A percentile compares a stretch with the other conserved stretches of the same genome.
Evolutionary conservation across 495 filamentous ascomycete species (phyloP).

Genomic region (Darksidea phi): DNA sequence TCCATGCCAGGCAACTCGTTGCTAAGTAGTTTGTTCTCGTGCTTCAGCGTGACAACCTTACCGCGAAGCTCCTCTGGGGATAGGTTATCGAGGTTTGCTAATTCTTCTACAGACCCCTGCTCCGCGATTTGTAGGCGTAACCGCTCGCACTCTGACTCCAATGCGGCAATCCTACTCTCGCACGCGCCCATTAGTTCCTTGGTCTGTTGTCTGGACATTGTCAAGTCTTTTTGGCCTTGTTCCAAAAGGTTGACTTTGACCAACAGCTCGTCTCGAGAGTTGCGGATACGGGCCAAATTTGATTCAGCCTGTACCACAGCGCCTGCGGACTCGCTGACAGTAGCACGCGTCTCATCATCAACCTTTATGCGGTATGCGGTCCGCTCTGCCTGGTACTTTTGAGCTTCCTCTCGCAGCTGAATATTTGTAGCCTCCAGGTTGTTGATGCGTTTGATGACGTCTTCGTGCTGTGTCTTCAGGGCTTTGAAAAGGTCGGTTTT

Average conservation of each 20-base stretch:
- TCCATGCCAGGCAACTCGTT: slow-evolving; percentile 85
- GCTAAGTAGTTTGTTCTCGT: slow-evolving; percentile 77
- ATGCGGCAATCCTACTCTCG: slow-evolving; percentile 68
- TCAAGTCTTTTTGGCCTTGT: slow-evolving; percentile 72
- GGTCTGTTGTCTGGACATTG: slow-evolving; percentile 62
- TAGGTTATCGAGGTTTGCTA: slow-evolving; percentile 49
- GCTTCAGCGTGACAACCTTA: slow-evolving; percentile 70
- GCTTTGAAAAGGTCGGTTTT: slow-evolving; percentile 89
- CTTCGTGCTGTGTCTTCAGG: slow-evolving; percentile 85
- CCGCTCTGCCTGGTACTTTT: slow-evolving; percentile 79
- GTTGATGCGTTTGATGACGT: slow-evolving; percentile 87
- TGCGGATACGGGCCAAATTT: slow-evolving; percentile 80
- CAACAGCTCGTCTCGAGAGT: slow-evolving; percentile 75
- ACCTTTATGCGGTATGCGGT: slow-evolving; percentile 75
- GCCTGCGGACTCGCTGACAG: slow-evolving; percentile 71
- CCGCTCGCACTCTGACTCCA: slow-evolving; percentile 79
- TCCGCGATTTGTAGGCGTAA: slow-evolving; percentile 56
- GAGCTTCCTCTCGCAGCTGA: slow-evolving; percentile 77
- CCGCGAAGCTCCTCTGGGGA: slow-evolving; percentile 66
- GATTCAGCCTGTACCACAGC: slow-evolving; percentile 78
- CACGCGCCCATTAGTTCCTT: slow-evolving; percentile 76
- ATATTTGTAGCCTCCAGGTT: slow-evolving; percentile 86
- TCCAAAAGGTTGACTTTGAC: slow-evolving; percentile 81
- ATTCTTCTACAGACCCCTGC: slow-evolving; percentile 36
- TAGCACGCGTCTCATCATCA: slow-evolving; percentile 70